These are phyloP conservation scores for Vanrija humicola DNA, from an alignment of 1,284 basidiomycete species.

Conservation along the genomic window DNA sequence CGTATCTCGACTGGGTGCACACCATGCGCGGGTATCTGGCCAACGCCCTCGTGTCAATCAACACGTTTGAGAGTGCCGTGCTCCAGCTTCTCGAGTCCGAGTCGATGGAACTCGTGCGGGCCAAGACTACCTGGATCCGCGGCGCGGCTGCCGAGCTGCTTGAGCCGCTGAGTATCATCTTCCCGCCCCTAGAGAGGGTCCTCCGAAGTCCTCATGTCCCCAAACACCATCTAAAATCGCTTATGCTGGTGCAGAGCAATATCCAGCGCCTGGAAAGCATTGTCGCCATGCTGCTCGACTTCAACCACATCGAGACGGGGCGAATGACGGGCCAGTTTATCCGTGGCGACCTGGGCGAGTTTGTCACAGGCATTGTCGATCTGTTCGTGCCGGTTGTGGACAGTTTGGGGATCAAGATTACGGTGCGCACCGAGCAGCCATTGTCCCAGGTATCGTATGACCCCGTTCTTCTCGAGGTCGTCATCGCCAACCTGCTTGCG, in stretches of 20 bases:
- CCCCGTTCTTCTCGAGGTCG: conserved; percentile 43
- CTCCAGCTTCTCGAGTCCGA: conserved; percentile 2
- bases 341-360: conserved; percentile 31
- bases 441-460: conserved; percentile 32
- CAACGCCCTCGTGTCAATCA: neutral
- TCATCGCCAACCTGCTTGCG: conserved; percentile 33
- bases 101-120: conserved; percentile 1
- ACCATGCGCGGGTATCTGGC: conserved; percentile 20
- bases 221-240: conserved; percentile 7
- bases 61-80: conserved; percentile 1
- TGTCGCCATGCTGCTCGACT: conserved; percentile 33
- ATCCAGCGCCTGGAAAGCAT: conserved; percentile 28
- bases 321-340: conserved; percentile 30
- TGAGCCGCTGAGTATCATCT: conserved; percentile 22
- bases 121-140: conserved; percentile 21
- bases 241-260: conserved; percentile 27
- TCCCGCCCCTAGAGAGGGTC: conserved; percentile 25
- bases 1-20: conserved; percentile 26
- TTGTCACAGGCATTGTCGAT: conserved; percentile 37
- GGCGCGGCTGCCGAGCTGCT: conserved; percentile 25
- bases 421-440: conserved; percentile 19
- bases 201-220: neutral
- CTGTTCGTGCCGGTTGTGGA: conserved; percentile 35
- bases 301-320: conserved; percentile 32
- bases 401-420: conserved; percentile 25